These are phyloP conservation scores for Saccharomycopsis sp. DNA, from an alignment of 805 yeast species.

Conservation along the genomic window DNA sequence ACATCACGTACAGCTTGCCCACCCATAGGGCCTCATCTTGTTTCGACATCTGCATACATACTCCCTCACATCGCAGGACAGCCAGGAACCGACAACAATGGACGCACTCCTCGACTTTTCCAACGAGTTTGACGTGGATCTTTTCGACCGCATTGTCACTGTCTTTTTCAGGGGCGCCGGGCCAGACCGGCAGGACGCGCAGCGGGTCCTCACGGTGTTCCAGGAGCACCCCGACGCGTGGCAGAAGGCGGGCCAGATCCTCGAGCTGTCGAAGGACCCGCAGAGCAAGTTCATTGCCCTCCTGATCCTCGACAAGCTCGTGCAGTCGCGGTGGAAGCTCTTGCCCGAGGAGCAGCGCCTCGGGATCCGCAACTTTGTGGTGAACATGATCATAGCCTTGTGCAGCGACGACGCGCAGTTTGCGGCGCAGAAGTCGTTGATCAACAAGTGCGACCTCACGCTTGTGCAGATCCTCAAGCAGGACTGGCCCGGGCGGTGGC, in stretches of 20 bases:
- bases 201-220: slow-evolving; percentile 63
- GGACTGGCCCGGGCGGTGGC: slow-evolving; percentile 99
- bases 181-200: slow-evolving; percentile 56
- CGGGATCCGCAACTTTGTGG: slow-evolving; percentile 91
- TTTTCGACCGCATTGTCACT: slow-evolving; percentile 79
- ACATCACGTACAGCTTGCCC: too few relatives aligned
- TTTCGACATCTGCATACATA: too few relatives aligned
- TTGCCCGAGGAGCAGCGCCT: slow-evolving; percentile 82
- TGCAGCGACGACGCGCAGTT: slow-evolving; percentile 78
- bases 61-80: too few relatives aligned
- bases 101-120: slow-evolving; percentile 84
- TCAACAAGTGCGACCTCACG: slow-evolving; percentile 89
- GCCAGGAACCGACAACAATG: too few relatives aligned
- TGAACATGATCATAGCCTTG: slow-evolving; percentile 85
- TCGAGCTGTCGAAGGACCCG: slow-evolving; percentile 69
- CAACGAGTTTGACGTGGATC: slow-evolving; percentile 69
- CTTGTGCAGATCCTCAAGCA: slow-evolving; percentile 91
- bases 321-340: slow-evolving; percentile 89
- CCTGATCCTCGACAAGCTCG: slow-evolving; percentile 81
- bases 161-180: slow-evolving; percentile 80
- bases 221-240: slow-evolving; percentile 95
- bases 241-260: slow-evolving; percentile 86
- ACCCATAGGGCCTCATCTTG: too few relatives aligned
- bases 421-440: slow-evolving; percentile 67
- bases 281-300: slow-evolving; percentile 92